Evolutionary conservation across 768 basidiomycete species (phyloP).

Genomic region (Leccinum rimulosum): DNA sequence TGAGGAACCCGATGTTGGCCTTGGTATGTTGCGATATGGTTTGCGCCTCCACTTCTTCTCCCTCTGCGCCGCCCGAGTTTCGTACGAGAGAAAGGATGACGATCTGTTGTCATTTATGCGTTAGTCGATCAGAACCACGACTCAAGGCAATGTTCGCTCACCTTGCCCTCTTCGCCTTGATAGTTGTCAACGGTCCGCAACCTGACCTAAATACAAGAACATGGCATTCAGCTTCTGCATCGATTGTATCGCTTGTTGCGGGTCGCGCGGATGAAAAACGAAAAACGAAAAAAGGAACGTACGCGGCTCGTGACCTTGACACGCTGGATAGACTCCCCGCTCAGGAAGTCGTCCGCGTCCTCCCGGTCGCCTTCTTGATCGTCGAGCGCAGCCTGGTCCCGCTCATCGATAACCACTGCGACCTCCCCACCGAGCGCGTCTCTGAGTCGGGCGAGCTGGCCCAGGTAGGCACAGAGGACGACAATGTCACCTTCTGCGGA

Average conservation of each 20-base stretch:
- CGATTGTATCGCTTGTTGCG: neutral
- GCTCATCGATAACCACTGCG: constrained; percentile 65
- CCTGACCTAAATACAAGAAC: constrained; percentile 44
- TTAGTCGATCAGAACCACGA: neutral
- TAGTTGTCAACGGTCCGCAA: constrained; percentile 77
- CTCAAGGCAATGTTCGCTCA: constrained; percentile 16
- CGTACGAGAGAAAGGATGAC: constrained; percentile 75
- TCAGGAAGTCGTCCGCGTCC: constrained; percentile 27
- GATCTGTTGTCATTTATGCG: constrained; percentile 37
- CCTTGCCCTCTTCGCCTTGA: constrained; percentile 72
- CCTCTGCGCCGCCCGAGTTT: constrained; percentile 54
- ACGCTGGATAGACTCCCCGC: constrained; percentile 35
- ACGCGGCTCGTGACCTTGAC: constrained; percentile 55
- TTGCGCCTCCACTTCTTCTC: constrained; percentile 28
- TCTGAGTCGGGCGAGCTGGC: constrained; percentile 46
- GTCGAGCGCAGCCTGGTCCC: constrained; percentile 60
- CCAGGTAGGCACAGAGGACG: constrained; percentile 52
- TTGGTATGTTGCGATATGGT: constrained; percentile 14
- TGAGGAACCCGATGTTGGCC: constrained; percentile 68
- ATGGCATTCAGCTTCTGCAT: neutral
- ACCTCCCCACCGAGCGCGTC: constrained; percentile 45
- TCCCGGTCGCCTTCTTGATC: constrained; percentile 45
- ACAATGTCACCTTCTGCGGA: constrained; percentile 48
- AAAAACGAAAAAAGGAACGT: constrained; percentile 10
- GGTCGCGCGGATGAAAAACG: neutral